Percentiles rank a stretch among this genome's conserved stretches.
Evolutionary conservation across 257 asterid genomes (phyloP).

Genomic region (Solanum lycopersicoides): DNA sequence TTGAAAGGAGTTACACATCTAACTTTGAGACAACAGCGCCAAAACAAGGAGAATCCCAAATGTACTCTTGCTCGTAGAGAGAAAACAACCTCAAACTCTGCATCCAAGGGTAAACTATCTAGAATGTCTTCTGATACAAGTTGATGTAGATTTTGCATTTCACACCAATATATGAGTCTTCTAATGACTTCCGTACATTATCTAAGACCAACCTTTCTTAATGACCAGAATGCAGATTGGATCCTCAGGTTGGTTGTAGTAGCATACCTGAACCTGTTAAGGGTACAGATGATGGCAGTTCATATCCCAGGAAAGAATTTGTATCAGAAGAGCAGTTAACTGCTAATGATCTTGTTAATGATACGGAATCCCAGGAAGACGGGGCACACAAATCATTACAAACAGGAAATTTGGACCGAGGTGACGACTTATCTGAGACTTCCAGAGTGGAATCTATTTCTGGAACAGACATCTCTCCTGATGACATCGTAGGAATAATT

Average conservation of each 20-base stretch:
- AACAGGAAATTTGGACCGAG: conserved; percentile 31
- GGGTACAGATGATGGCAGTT: conserved; percentile 9
- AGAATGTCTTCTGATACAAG: conserved; percentile 9
- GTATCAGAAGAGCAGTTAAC: conserved; percentile 20
- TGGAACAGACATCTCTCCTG: conserved; percentile 57
- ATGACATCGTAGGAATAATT: conserved; percentile 60
- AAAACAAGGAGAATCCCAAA: conserved; percentile 17
- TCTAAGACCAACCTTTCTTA: conserved; percentile 9
- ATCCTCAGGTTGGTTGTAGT: conserved; percentile 9
- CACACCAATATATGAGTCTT: conserved; percentile 11
- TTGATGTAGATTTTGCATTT: conserved; percentile 4
- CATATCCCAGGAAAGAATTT: conserved; percentile 8
- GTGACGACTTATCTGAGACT: conserved; percentile 51
- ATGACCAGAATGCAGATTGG: conserved; percentile 12
- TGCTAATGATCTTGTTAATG: conserved; percentile 15
- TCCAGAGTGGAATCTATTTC: conserved; percentile 58
- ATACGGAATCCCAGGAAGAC: conserved; percentile 30
- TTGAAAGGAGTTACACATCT: conserved; percentile 1
- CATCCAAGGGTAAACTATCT: conserved; percentile 11
- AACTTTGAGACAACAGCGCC: conserved; percentile 12
- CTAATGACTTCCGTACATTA: conserved; percentile 5
- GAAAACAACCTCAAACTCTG: conserved; percentile 22
- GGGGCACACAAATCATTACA: conserved; percentile 20
- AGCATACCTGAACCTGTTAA: conserved; percentile 5
- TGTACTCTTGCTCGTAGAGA: conserved; percentile 11